Evolutionary conservation across 495 filamentous ascomycete species (phyloP), one percentile per base, ranked within the genome.

Genomic region (Annulohypoxylon maeteangense): DNA sequence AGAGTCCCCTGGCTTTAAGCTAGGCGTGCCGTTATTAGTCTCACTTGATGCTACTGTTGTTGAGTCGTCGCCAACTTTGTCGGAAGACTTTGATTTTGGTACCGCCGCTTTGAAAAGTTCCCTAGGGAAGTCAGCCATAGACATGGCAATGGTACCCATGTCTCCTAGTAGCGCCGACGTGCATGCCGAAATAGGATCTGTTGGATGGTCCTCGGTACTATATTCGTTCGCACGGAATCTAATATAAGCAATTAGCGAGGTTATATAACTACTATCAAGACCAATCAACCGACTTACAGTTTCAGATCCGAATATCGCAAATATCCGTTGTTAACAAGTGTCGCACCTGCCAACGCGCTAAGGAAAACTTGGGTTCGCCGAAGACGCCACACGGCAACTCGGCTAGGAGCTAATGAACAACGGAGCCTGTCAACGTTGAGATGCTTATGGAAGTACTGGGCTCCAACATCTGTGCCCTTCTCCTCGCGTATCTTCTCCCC

Each of bases 111-210:
- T 86, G 66, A 92, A 89, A 16, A 97, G 86, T 14, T 91, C 91
- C 12, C 86, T 82, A 0, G 95, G 94, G 22, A 98, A 87, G 69
- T 96, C 93, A 4, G 91, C 92, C 31, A 94, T 81, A 0, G 93
- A 93, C 85, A 95, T 92, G 74, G 91, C 85, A 53, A 98, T 87
- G 64, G 84, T 90, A 14, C 88, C 84, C 36, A 93, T 82, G 7
- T 93, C 92, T 4, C 93, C 93, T 12, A 95, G 81, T 2, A 97
- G 77, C 0, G 93, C 91, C 16, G 89, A 87, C 1, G 92, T 88
- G 31, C 86, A 87, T 12, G 91, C 92, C 7, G 90, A 88, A 16
- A 94, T 85, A 0, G 92, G 92, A 64, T 93, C 89, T 70, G 86
- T 87, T 2, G 92, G 89, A 58, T 93, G 86, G 38, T 91, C 87